Conservation (phyloP, 2,329 filamentous ascomycete genomes). For the Pyrenochaeta sp. region DNA sequence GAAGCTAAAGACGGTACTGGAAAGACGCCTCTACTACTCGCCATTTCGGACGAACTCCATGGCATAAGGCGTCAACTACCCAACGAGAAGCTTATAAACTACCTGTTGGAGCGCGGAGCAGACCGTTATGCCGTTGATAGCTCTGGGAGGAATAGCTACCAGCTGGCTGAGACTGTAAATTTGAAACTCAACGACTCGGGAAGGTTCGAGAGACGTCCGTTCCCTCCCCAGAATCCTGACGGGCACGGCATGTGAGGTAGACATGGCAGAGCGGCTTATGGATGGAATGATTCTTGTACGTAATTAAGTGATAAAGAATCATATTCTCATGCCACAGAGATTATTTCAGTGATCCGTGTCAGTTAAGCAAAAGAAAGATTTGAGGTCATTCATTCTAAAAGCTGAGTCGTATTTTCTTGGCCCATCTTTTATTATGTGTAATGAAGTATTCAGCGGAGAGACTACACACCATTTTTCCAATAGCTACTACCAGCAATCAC, state of each 20-base stretch:
- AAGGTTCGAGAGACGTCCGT: constrained; percentile 3
- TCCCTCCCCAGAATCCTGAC: neutral
- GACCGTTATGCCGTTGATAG: constrained; percentile 2
- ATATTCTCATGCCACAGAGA: neutral
- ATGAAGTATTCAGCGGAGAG: too few species aligned
- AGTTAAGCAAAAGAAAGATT: too few species aligned
- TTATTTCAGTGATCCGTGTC: too few species aligned
- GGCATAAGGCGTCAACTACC: neutral
- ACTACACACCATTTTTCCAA: too few species aligned
- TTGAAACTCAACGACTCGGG: constrained; percentile 2
- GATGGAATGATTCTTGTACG: neutral
- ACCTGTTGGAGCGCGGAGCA: constrained; percentile 6
- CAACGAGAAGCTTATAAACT: constrained; percentile 2
- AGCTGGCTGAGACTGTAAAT: constrained; percentile 5
- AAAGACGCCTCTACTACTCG: constrained; percentile 8
- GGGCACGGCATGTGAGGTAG: constrained; percentile 2
- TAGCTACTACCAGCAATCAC: too few species aligned
- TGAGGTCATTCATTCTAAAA: too few species aligned
- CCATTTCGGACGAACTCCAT: constrained; percentile 3
- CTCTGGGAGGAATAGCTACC: constrained; percentile 5
- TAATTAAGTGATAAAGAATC: constrained; percentile 2
- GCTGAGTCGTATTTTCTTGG: too few species aligned
- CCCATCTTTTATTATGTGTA: too few species aligned
- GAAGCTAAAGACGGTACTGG: constrained; percentile 8
- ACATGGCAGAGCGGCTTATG: constrained; percentile 4